Base-by-base conservation (phyloP, 306 rosid species). In the Parietaria judaica region DNA sequence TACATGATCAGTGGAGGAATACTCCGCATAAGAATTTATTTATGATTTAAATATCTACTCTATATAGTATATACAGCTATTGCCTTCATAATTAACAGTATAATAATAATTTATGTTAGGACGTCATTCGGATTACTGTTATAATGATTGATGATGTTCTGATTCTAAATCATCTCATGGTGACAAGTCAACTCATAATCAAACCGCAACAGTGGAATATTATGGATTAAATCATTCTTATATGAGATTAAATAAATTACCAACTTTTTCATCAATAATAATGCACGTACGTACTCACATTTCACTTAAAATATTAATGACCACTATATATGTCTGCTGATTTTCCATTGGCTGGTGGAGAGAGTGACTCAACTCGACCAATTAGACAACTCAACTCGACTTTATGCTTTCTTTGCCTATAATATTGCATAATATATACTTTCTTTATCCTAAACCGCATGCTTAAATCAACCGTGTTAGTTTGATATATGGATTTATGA, bases 121-220 rank as follows among this genome's bases (percentile, higher is more conserved):
- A 23, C 12, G 12, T 34, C 14, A 35, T 14, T 57, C 14, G 17
- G 6, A 36, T 14, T 57, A 37, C 36, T 37, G 17, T 57, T 38
- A 38, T 36, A 65, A 71, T 55, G 74, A 36, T 38, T 12, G 45
- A 11, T 57, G 51, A 60, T 77, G 74, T 75, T 85, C 75, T 6
- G 70, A 83, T 86, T 80, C 84, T 59, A 43, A 36, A 65, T 63
- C 54, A 58, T 47, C 61, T 66, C 34, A 60, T 15, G 57, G 58
- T 54, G 63, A 15, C 35, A 44, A 71, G 94, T 86, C 84, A 83
- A 78, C 82, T 70, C 64, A 66, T 81, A 78, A 86, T 80, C 62
- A 52, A 68, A 73, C 54, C 80, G 76, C 59, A 7, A 11, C 7
- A 41, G 17, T n/a, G 15, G 49, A 38, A 60, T 60, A 38, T 43